Conservation (phyloP, 306 rosid species). For the Casuarina glauca region DNA sequence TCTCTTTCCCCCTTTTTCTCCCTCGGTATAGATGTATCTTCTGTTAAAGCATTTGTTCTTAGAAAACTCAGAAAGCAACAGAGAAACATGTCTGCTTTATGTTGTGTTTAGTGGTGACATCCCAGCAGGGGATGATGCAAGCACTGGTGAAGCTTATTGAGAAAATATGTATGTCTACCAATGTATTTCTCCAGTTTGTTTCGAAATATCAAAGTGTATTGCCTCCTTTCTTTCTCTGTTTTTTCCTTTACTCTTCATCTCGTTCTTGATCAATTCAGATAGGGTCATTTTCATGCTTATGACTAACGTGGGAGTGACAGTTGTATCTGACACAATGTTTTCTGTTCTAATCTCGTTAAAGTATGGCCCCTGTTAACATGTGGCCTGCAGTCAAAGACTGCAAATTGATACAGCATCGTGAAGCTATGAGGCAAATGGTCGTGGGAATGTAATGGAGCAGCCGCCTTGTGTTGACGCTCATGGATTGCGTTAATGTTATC, state of each 20-base stretch:
- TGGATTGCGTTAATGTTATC: no score
- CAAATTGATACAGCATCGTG: no score
- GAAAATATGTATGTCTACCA: constrained; percentile 33
- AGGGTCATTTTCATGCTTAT: constrained; percentile 11
- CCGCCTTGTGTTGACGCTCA: no score
- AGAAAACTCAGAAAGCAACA: constrained; percentile 50
- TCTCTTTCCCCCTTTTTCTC: constrained; percentile 2
- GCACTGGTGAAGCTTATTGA: constrained; percentile 41
- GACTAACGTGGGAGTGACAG: background rate
- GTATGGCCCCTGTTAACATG: no score
- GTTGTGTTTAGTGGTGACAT: constrained; percentile 48
- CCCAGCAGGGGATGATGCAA: constrained; percentile 31
- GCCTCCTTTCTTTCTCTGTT: background rate
- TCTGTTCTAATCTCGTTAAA: background rate
- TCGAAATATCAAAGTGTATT: constrained; percentile 39
- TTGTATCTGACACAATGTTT: background rate
- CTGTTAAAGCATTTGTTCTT: constrained; percentile 58
- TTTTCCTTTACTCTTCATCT: constrained; percentile 25
- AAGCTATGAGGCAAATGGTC: no score
- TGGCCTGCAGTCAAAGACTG: no score
- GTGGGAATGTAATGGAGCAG: no score
- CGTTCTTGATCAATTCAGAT: constrained; percentile 21
- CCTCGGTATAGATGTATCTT: constrained; percentile 46
- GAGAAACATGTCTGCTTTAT: constrained; percentile 48
- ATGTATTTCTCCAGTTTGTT: constrained; percentile 38